Conservation (phyloP, 805 yeast genomes). For the Suhomyces prunicola region DNA sequence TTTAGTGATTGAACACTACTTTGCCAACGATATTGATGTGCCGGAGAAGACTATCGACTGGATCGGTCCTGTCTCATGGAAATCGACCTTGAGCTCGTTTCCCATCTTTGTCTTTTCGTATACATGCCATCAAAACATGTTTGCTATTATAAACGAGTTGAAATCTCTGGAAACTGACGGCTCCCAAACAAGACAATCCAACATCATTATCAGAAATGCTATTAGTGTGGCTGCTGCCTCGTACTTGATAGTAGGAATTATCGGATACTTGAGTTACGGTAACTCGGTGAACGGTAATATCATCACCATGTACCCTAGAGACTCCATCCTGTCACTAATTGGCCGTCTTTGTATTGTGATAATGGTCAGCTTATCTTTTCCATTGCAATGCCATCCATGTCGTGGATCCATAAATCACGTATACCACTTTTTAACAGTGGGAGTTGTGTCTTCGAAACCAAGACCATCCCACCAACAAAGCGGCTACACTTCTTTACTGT, state of each 20-base stretch:
- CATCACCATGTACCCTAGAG: constrained; percentile 60
- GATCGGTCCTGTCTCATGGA: constrained; percentile 41
- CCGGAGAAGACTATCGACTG: constrained; percentile 17
- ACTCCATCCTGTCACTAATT: constrained; percentile 43
- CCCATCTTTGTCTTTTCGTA: constrained; percentile 77
- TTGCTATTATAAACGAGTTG: constrained; percentile 71
- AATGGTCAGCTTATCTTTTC: constrained; percentile 75
- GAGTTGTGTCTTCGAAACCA: constrained; percentile 24
- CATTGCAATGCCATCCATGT: constrained; percentile 79
- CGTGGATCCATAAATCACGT: constrained; percentile 71
- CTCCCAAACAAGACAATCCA: constrained; percentile 43
- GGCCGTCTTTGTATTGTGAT: constrained; percentile 64
- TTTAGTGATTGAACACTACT: constrained; percentile 51
- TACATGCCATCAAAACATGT: constrained; percentile 80
- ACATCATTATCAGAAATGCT: constrained; percentile 52
- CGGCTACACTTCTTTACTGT: constrained; percentile 28
- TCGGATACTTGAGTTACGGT: constrained; percentile 78
- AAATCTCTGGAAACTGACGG: constrained; percentile 33
- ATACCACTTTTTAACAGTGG: constrained; percentile 43
- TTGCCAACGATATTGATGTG: constrained; percentile 22
- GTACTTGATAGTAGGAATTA: constrained; percentile 61
- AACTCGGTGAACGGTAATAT: constrained; percentile 61
- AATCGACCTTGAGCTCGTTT: constrained; percentile 54
- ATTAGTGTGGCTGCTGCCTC: constrained; percentile 52
- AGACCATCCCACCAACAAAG: constrained; percentile 15